Evolutionary conservation across 495 filamentous ascomycete species (phyloP), one percentile per base, ranked within the genome.

Genomic region (Lichina pygmaea): DNA sequence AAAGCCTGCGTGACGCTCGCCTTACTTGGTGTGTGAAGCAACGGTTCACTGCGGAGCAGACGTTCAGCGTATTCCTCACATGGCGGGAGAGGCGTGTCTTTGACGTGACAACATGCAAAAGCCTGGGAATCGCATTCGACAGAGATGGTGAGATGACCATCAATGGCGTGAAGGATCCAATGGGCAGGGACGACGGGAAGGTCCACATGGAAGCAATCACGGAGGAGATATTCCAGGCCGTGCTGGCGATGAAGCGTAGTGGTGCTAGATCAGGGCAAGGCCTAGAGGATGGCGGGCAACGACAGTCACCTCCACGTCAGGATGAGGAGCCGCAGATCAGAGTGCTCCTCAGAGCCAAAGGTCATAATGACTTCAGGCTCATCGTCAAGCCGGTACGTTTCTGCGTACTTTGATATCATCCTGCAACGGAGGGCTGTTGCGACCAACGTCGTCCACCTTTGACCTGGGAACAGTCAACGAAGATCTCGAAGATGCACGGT

Each of bases 151-250:
- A 55, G 44, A 17, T 58, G 51, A 17, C 49, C 41, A 49, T 56
- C 50, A 53, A 62, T 41, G 54, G 56, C 8, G 56, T 58, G 1
- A 53, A 51, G 30, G 48, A 50, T 13, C 55, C 6, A 52, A 63
- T 42, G 57, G 55, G 31, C 33, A 61, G 54, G 33, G 44, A 51
- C 10, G 45, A 49, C 40, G 45, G 51, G 7, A 62, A 57, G 38
- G 58, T 84, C 8, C 68, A 74, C 50, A 66, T 89, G 46, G 75
- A 83, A 58, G 82, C 81, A 5, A 78, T 80, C 66, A 81, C 77
- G 0, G 64, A 73, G 36, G 60, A 68, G 41, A 55, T 62, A 5
- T 59, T 59, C 11, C 53, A 55, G 43, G 46, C 55, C 37, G 44
- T 44, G 38, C 55, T 51, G 52, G 42, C 31, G 33, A 42, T 45